Evolutionary conservation across 73 alveolate genomes (phyloP), one percentile per base, ranked within the genome.

Genomic region (Paramecium tetraurelia): DNA sequence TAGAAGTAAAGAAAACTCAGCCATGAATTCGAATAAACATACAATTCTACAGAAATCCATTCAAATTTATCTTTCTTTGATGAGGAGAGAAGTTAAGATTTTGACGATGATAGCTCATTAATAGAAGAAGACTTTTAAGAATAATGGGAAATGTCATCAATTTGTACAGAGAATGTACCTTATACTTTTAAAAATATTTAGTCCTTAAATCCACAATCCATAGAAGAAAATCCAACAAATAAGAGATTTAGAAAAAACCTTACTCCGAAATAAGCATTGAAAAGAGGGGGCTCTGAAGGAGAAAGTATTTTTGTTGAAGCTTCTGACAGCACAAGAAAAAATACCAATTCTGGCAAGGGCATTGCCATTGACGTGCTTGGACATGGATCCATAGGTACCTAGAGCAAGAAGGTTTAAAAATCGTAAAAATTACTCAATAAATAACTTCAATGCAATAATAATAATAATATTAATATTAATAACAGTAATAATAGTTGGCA

Each of bases 341-440:
- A 53, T 53, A n/a, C 69, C 8, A 14, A 38, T 1, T 35, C 36
- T 75, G 87, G 87, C 68, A 33, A 75, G 87, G 29, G 87, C 87
- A 75, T 75, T 75, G 87, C 87, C 87, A 41, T 38, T 38, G 11
- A 38, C 87, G 87, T 75, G 87, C 87, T 33, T 75, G 87, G 87
- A 75, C 87, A 75, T 12, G 68, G 87, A 75, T 75, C 87, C 87
- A 75, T 41, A 75, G 57, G 87, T 36, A 21, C 12, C 7, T 14
- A 10, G 12, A 63, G 46, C 14, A 63, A 63, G 12, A 63, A 63
- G 48, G 48, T 27, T 0, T 27, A 63, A 24, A 63, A 63, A 63
- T 63, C 11, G 24, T 31, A 31, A 63, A 63, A 63, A 27, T 63
- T 33, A 24, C 7, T 27, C 6, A 27, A 22, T 12, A 63, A 53